Base-by-base conservation (phyloP, 176 grass and related monocot genomes). In the Carex scoparia region DNA sequence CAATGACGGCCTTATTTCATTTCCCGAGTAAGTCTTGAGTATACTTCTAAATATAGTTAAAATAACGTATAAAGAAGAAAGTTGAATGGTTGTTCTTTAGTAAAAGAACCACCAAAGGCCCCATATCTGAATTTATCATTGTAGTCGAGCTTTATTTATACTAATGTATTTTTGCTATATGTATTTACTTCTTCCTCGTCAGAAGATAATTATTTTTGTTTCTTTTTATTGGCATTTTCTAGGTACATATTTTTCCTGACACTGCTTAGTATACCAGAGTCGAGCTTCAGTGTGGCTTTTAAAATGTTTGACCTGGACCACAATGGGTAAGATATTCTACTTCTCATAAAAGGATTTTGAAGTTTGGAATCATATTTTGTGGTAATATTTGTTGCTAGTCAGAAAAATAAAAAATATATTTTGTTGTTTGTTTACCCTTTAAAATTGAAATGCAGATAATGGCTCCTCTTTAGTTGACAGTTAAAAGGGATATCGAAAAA, bases 161-260 rank as follows among this genome's bases (percentile, higher is more conserved):
- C 16, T 27, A 19, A 2, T 62, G 23, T 81, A 23, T 11, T 40
- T 75, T 75, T 75, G 58, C n/a, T 81, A 61, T 83, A 44, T 57
- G 7, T 1, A 55, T 32, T 33, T 54, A 49, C 28, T 61, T 49
- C 16, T 65, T 56, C 16, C 58, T 56, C 7, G 0, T 79, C 44
- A 37, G 51, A 56, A 18, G 68, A 19, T 77, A 79, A 35, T 70
- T 35, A 37, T 35, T 84, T 84, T 87, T 83, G 63, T 86, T 46
- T 84, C 3, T 51, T 10, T 88, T 73, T 33, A 81, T 69, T 60
- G 74, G 6, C 53, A 59, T 81, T 87, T 86, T 75, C 31, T 87
- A 98, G 96, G 86, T 98, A 98, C 84, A 95, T 95, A 65, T 99
- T 99, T 78, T 92, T 99, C 57, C 91, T 99, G 86, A 95, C 96